Evolutionary conservation across 179 eudicot species (phyloP), one percentile per base, ranked within the genome.

Genomic region (Drosera spatulata): DNA sequence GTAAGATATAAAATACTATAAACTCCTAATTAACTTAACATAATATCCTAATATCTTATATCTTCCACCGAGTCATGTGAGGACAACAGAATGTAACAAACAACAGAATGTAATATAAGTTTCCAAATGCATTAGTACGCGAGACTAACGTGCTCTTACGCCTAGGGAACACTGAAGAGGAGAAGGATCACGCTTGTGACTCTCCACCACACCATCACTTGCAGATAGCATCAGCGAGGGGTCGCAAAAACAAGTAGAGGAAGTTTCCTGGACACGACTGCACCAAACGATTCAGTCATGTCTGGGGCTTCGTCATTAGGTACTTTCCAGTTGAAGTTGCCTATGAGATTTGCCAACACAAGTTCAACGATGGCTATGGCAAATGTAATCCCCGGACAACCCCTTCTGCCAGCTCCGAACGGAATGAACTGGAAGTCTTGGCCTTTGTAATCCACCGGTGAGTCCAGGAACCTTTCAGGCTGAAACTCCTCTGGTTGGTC

Each of bases 401-500:
- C 15, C 37, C 75, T 66, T 39, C 70, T 6, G 0, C 70, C 64
- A 22, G 67, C 65, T 13, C 76, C 71, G 58, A 72, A 72, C 6
- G 76, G 71, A 4, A 72, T 13, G 5, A 58, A 33, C 52, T 62
- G 64, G 11, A 66, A 72, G 46, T 67, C 45, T 15, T 40, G 64
- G 1, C 75, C 71, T 54, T 22, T 58, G 37, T 51, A 66, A 52
- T 71, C 75, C 49, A 71, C 14, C 2, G 41, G 3, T 15, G 53
- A 47, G 10, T 52, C 42, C 63, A 61, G 7, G 41, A 71, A 71
- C 42, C 70, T 61, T 56, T 61, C 70, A 0, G 75, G 75, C n/a
- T 3, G 39, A 9, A 71, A 71, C 55, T 66, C 59, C 0, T 61
- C 39, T 1, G 70, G 75, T 33, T 65, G 38, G 3, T 55, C 62